These are phyloP conservation scores for Schwanniomyces sp. DNA, from an alignment of 805 yeast genomes.

Conservation along the genomic window DNA sequence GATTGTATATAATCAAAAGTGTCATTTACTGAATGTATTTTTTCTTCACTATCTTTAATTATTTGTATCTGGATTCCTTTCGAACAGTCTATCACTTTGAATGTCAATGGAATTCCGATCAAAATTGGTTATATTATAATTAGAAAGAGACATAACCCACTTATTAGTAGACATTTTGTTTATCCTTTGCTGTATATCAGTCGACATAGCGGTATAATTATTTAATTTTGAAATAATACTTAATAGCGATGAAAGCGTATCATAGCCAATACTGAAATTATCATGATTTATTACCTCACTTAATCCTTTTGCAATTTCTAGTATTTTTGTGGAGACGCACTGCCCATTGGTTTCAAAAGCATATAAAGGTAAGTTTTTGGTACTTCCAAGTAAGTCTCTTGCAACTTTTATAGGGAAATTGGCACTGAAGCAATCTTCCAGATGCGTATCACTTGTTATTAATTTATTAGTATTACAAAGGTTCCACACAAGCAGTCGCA, in stretches of 20 bases:
- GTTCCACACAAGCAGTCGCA: slow-evolving; percentile 38
- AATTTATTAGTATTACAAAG: slow-evolving; percentile 28
- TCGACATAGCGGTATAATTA: slow-evolving; percentile 22
- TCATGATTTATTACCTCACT: slow-evolving; percentile 16
- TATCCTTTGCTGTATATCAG: slow-evolving; percentile 16
- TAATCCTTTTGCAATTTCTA: slow-evolving; percentile 31
- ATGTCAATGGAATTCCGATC: neutral
- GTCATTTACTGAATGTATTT: neutral
- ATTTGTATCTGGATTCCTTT: neutral
- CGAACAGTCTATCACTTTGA: neutral
- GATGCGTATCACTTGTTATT: slow-evolving; percentile 13
- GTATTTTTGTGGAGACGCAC: slow-evolving; percentile 32
- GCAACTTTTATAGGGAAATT: slow-evolving; percentile 33
- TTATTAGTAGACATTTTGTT: slow-evolving; percentile 10
- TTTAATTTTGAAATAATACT: slow-evolving; percentile 17
- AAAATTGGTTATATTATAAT: neutral
- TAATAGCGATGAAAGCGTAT: slow-evolving; percentile 12
- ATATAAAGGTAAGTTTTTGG: slow-evolving; percentile 27
- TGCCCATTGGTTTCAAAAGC: slow-evolving; percentile 43
- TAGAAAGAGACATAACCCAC: neutral
- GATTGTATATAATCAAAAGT: neutral
- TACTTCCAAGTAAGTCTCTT: slow-evolving; percentile 23
- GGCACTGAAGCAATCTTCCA: slow-evolving; percentile 20
- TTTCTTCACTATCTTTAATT: neutral
- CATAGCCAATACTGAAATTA: slow-evolving; percentile 7